Conservation (phyloP, 148 eudicot genomes). For the Cornus suecica region DNA sequence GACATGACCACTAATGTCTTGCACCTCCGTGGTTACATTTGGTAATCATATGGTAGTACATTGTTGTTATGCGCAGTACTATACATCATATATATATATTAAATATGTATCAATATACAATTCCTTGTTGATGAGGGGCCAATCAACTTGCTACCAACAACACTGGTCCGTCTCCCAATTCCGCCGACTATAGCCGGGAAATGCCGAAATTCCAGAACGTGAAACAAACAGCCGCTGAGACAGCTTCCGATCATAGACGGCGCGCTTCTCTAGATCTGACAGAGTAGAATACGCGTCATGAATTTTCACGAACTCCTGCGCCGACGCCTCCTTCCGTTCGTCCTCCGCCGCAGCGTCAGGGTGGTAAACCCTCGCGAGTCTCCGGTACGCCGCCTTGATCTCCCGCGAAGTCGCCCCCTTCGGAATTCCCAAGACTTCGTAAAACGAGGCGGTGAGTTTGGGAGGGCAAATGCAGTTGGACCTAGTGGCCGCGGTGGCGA, state of each 20-base stretch:
- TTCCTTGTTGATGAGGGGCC: no score
- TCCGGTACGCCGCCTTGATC: slow-evolving; percentile 69
- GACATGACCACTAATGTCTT: no score
- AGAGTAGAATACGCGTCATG: slow-evolving; percentile 60
- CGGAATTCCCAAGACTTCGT: slow-evolving; percentile 58
- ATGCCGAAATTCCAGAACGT: slow-evolving; percentile 15
- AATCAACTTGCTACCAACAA: slow-evolving; percentile 47
- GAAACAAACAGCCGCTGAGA: slow-evolving; percentile 17
- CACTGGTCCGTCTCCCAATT: slow-evolving; percentile 82
- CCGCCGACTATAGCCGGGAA: slow-evolving; percentile 25
- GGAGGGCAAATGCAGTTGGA: not conserved
- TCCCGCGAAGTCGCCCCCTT: slow-evolving; percentile 41
- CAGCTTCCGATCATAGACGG: slow-evolving; percentile 48
- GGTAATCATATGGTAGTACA: no score
- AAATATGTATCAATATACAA: no score
- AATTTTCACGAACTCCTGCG: slow-evolving; percentile 48
- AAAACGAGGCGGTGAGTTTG: slow-evolving; percentile 25
- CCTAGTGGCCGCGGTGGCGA: slow-evolving; percentile 11
- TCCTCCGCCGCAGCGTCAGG: slow-evolving; percentile 45
- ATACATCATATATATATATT: no score
- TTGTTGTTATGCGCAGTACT: no score
- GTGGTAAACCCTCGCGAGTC: slow-evolving; percentile 53
- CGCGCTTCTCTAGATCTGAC: slow-evolving; percentile 63
- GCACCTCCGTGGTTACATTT: no score
- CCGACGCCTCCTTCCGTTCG: slow-evolving; percentile 16